A percentile compares a stretch with the other conserved stretches of the same genome.
phyloP scores from a whole-genome alignment of 768 basidiomycete genomes.

The Tubosaeta sp. region DNA sequence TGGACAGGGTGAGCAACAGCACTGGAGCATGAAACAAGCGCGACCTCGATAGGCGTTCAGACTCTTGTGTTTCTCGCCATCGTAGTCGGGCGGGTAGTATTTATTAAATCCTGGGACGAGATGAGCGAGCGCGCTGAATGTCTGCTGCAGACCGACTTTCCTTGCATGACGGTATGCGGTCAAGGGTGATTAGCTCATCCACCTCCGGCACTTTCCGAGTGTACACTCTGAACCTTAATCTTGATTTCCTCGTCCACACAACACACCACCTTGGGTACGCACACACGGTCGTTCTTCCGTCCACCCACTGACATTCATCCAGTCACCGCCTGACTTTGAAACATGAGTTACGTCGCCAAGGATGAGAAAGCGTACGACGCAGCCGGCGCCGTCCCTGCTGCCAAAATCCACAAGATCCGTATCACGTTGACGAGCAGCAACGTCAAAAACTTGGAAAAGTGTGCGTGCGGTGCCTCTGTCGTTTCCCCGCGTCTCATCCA shows the following conservation, averaged over 20 bases:
- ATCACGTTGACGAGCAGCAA: constrained; percentile 99
- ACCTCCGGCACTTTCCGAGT: constrained; percentile 13
- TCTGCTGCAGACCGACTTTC: constrained; percentile 21
- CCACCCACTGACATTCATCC: not conserved
- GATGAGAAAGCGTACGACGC: constrained; percentile 98
- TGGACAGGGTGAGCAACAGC: not conserved
- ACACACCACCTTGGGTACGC: constrained; percentile 22
- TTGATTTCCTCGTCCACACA: constrained; percentile 24
- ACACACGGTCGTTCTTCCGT: too few relatives aligned
- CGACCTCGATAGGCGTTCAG: constrained; percentile 69
- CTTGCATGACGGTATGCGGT: constrained; percentile 37
- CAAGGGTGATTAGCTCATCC: constrained; percentile 3
- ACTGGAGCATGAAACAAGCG: not conserved
- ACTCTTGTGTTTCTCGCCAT: constrained; percentile 65
- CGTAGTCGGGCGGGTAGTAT: constrained; percentile 76
- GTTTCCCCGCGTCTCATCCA: not conserved
- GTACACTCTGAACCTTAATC: constrained; percentile 31
- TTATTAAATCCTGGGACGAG: constrained; percentile 59
- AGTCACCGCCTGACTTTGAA: constrained; percentile 82
- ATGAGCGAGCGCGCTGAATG: constrained; percentile 4
- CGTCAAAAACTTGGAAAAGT: constrained; percentile 98
- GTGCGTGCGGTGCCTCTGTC: constrained; percentile 40
- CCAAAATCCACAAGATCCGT: constrained; percentile 98
- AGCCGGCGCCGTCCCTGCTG: constrained; percentile 78
- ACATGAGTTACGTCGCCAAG: constrained; percentile 98